Evolutionary conservation across 1,139 yeast species (phyloP).

Genomic region (Meyerozyma guilliermondii): DNA sequence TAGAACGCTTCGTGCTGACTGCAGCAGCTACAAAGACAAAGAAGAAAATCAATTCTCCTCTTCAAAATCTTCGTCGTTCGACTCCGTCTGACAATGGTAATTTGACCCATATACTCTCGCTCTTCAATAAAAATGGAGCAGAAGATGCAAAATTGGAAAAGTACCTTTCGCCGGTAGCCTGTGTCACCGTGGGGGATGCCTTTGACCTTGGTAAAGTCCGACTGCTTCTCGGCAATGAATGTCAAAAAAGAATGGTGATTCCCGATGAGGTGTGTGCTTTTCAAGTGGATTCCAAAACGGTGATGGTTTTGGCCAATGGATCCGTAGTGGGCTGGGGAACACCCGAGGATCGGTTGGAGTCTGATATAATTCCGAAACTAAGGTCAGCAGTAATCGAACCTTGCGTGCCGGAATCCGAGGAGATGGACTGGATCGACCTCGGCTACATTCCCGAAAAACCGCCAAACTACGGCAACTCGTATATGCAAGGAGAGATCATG

Average conservation of each 20-base stretch:
- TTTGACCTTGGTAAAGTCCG: conserved; percentile 51
- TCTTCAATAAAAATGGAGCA: conserved; percentile 21
- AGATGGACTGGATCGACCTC: conserved; percentile 75
- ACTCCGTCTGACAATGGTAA: not conserved
- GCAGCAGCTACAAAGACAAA: not conserved
- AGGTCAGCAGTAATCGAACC: conserved; percentile 25
- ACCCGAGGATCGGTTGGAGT: conserved; percentile 41
- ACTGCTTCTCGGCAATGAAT: conserved; percentile 21
- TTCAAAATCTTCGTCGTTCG: not conserved
- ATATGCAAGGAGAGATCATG: conserved; percentile 65
- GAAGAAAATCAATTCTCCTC: not conserved
- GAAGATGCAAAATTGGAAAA: conserved; percentile 21
- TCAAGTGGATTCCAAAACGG: conserved; percentile 32
- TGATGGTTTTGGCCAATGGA: conserved; percentile 66
- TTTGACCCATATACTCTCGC: conserved; percentile 20
- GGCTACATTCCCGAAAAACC: conserved; percentile 18
- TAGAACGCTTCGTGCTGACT: not conserved
- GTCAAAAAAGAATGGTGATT: conserved; percentile 43
- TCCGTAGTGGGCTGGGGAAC: conserved; percentile 82
- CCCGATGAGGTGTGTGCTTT: conserved; percentile 66
- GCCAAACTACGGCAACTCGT: conserved; percentile 28
- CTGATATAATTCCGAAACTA: conserved; percentile 49
- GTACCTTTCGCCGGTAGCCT: conserved; percentile 37
- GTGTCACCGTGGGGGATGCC: conserved; percentile 65
- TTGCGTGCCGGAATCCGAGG: conserved; percentile 69